These are phyloP conservation scores for Sisymbrium irio DNA, from an alignment of 345 rosid species.

Conservation along the genomic window DNA sequence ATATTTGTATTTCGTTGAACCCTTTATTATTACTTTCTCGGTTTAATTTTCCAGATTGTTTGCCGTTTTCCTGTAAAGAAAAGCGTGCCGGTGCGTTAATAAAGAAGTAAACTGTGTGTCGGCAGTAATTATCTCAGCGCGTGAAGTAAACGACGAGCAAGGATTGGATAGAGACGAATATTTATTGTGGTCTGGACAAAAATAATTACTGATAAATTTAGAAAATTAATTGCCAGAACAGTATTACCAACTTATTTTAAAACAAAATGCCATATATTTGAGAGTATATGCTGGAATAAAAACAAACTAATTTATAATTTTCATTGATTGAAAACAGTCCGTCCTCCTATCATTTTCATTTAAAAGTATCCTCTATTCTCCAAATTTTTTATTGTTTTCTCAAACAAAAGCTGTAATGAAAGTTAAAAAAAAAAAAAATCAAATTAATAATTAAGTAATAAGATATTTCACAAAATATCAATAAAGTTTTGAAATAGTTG, in stretches of 20 bases:
- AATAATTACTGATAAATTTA: constrained; percentile 31
- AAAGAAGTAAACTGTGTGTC: constrained; percentile 20
- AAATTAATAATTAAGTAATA: not conserved
- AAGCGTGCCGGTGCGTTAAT: constrained; percentile 13
- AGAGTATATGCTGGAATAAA: not conserved
- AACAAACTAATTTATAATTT: not conserved
- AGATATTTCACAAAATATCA: not conserved
- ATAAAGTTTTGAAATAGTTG: not conserved
- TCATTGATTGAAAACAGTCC: not conserved
- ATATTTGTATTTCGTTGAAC: constrained; percentile 32
- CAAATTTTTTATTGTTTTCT: not conserved
- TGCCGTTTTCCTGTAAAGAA: constrained; percentile 19
- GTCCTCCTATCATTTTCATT: constrained; percentile 6
- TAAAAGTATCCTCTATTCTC: not conserved
- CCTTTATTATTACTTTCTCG: constrained; percentile 16
- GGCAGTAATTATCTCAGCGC: constrained; percentile 17
- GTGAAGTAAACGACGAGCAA: constrained; percentile 13
- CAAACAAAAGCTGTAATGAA: not conserved
- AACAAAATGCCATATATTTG: not conserved
- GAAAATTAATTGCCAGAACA: constrained; percentile 22
- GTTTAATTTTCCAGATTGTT: not conserved
- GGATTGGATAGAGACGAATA: constrained; percentile 27
- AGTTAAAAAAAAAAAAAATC: not conserved
- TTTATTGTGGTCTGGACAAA: constrained; percentile 28
- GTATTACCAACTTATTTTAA: constrained; percentile 6